Evolutionary conservation across 2,329 filamentous ascomycete genomes (phyloP).

Genomic region (Phaeosphaeria sp.): DNA sequence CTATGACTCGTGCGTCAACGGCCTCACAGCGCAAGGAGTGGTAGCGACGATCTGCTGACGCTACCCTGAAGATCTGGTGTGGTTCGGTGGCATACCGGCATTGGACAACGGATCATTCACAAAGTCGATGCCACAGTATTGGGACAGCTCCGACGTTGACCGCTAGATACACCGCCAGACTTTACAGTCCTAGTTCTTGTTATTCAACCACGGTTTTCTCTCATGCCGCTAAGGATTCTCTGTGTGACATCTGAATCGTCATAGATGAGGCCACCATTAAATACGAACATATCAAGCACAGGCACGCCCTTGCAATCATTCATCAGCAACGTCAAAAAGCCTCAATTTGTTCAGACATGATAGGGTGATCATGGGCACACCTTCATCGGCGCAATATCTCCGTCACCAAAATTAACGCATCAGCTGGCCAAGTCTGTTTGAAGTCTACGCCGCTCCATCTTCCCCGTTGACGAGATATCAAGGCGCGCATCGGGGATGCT

Average conservation of each 20-base stretch:
- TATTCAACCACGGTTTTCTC: background rate
- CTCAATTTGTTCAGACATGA: background rate
- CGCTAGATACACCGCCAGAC: background rate
- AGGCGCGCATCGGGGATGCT: background rate
- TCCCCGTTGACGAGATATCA: background rate
- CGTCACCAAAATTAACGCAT: background rate
- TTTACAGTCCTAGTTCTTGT: background rate
- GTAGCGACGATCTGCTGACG: constrained; percentile 1
- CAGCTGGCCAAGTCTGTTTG: background rate
- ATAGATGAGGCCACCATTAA: background rate
- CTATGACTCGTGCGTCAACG: background rate
- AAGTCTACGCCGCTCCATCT: background rate
- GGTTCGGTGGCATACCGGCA: background rate
- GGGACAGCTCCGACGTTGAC: background rate
- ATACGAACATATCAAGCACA: background rate
- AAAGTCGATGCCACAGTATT: background rate
- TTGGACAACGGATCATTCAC: background rate
- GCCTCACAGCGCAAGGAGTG: background rate
- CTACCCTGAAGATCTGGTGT: background rate
- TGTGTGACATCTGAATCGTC: background rate
- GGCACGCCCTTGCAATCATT: background rate
- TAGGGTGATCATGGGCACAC: background rate
- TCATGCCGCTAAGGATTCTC: background rate
- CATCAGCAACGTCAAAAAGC: background rate
- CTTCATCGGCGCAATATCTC: background rate